Base-by-base conservation (phyloP, 2,329 filamentous ascomycete genomes). In the Nemania sp. region DNA sequence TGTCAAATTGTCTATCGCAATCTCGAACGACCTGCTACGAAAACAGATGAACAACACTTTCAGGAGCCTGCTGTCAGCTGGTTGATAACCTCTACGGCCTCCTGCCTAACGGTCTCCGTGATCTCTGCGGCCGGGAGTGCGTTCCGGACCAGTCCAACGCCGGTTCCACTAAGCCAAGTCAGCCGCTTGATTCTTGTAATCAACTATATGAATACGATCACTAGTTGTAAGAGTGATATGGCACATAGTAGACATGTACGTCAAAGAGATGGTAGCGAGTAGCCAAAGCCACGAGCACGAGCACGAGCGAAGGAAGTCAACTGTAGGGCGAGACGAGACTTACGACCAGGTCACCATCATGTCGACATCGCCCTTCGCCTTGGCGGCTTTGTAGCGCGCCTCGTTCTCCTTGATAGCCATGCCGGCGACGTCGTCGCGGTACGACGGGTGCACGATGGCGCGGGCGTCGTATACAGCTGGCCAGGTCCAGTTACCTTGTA, bases 291-390 rank as follows among this genome's bases (percentile, higher is more conserved):
- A n/a, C n/a, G n/a, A n/a, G n/a, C n/a, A n/a, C n/a, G n/a, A n/a
- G n/a, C n/a, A n/a, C n/a, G n/a, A n/a, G n/a, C n/a, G n/a, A n/a
- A n/a, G n/a, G n/a, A n/a, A n/a, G n/a, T n/a, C n/a, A n/a, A n/a
- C n/a, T n/a, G n/a, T n/a, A n/a, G n/a, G n/a, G n/a, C n/a, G n/a
- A n/a, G n/a, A n/a, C n/a, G n/a, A n/a, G n/a, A 66, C 67, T 68
- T 58, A 70, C 67, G 67, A 70, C 67, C 67, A 70, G 15, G 64
- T 68, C 5, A 69, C 61, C 62, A 64, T 61, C 49, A 63, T 61
- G 2, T 66, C 68, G 17, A 49, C 2, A 31, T 70, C 66, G 14
- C 65, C 66, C 2, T 33, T 49, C 5, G 62, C 57, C 40, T 63
- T 64, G 1, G 66, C 61, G 1, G 46, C 54, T 26, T 63, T 62